These are phyloP conservation scores for Phytophthora pistaciae DNA, from an alignment of 352 stramenopile genomes.

Conservation along the genomic window DNA sequence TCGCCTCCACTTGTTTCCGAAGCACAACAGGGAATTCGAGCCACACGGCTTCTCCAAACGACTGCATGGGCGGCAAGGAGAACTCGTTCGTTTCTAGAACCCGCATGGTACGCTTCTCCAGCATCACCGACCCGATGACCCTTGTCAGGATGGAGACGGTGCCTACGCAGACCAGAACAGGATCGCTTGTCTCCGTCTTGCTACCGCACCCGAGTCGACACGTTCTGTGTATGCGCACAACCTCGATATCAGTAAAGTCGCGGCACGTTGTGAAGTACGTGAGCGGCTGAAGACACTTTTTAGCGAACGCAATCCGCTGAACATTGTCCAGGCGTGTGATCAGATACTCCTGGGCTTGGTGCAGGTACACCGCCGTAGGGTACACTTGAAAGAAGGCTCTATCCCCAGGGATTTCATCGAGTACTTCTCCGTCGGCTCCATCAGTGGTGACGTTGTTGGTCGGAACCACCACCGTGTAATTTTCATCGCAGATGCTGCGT, in stretches of 20 bases:
- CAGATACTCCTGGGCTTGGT: constrained; percentile 92
- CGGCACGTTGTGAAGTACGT: constrained; percentile 90
- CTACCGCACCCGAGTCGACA: constrained; percentile 7
- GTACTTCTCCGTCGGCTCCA: constrained; percentile 38
- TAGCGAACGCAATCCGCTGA: constrained; percentile 73
- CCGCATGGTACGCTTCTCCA: constrained; percentile 84
- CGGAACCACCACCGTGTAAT: constrained; percentile 72
- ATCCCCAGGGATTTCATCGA: constrained; percentile 90
- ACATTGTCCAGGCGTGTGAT: constrained; percentile 87
- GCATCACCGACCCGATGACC: constrained; percentile 87
- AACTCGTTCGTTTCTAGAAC: constrained; percentile 92
- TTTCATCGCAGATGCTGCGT: constrained; percentile 72
- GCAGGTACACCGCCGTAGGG: constrained; percentile 91
- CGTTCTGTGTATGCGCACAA: constrained; percentile 74
- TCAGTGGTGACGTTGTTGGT: constrained; percentile 52
- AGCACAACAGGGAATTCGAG: constrained; percentile 89
- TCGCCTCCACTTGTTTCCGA: constrained; percentile 47
- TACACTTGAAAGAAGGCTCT: constrained; percentile 94
- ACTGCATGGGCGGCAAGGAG: constrained; percentile 96
- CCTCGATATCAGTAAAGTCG: constrained; percentile 90
- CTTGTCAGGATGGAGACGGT: constrained; percentile 80
- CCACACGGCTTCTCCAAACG: constrained; percentile 95
- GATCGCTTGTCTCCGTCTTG: constrained; percentile 16
- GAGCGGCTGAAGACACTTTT: constrained; percentile 65
- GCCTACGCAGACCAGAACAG: constrained; percentile 61